Conservation (phyloP, 2,329 filamentous ascomycete species). For the Canariomyces notabilis region DNA sequence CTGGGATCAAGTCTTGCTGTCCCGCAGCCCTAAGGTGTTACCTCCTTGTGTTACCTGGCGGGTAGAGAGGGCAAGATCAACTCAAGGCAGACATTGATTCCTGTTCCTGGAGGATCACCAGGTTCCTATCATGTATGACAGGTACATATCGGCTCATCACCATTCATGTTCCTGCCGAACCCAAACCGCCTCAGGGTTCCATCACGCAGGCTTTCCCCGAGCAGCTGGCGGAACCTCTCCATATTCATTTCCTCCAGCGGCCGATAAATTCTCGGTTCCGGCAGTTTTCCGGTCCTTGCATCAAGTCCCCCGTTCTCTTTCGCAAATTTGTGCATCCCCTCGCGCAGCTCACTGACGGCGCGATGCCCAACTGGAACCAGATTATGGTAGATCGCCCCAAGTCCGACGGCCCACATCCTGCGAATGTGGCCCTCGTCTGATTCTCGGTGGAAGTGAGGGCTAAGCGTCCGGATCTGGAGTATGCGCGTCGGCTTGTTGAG, state of each 20-base stretch:
- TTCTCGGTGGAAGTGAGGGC: conserved; percentile 30
- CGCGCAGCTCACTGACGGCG: conserved; percentile 6
- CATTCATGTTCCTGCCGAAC: background rate
- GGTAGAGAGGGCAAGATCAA: too few relatives aligned
- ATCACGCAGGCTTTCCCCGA: background rate
- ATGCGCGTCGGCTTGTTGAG: conserved; percentile 20
- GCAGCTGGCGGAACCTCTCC: background rate
- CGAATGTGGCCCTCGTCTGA: conserved; percentile 28
- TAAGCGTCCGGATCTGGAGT: conserved; percentile 30
- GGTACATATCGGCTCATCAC: too few relatives aligned
- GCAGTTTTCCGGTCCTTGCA: conserved; percentile 10
- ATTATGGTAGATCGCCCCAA: conserved; percentile 29
- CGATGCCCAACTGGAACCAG: background rate
- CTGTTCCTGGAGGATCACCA: too few relatives aligned
- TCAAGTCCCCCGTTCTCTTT: conserved; percentile 6
- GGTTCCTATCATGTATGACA: too few relatives aligned
- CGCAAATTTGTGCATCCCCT: conserved; percentile 15
- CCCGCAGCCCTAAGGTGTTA: too few relatives aligned
- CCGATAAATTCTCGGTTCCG: conserved; percentile 16
- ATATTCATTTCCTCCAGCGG: conserved; percentile 15
- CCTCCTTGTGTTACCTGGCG: too few relatives aligned
- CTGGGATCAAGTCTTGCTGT: too few relatives aligned
- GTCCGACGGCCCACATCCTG: conserved; percentile 28
- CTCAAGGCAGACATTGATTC: too few relatives aligned
- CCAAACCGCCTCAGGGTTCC: background rate